Base-by-base conservation (phyloP, 257 asterid genomes). In the Avicennia marina region DNA sequence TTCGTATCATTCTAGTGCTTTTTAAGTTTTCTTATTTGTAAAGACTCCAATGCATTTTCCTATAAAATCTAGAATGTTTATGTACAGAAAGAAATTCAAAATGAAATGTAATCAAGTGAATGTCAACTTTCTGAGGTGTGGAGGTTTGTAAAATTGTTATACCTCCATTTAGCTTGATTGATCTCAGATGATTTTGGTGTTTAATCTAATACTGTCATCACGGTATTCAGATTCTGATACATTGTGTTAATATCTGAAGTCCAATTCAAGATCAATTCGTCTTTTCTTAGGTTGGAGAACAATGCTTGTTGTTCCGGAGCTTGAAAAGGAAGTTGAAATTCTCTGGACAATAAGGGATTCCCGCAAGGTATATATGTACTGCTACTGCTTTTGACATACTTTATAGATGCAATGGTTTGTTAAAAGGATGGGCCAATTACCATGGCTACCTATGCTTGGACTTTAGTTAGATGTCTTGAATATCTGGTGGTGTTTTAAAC, bases 301-400 rank as follows among this genome's bases (percentile, higher is more conserved):
- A 29, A 93, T 93, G 99, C 99, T 93, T 41, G 96, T 89, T 58
- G 97, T 93, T 69, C 99, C 99, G 2, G 99, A 93, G 91, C 96
- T 93, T 46, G 99, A 86, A 81, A 93, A 75, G 66, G 99, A 93
- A 76, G 89, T 84, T 47, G 86, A 81, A 65, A 86, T 84, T 75
- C 95, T 93, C 13, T 86, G 84, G 84, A 65, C 79, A 56, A 64
- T 74, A 54, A 80, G 78, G 78, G 88, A 83, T 59, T 60, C 69
- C 43, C 89, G 97, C 63, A 89, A 84, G 99, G 99, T 93, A 82
- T 60, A 19, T 25, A 32, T 4, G 10, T 36, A 34, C 50, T 19
- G 17, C 51, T 33, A 13, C 43, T 32, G 33, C 12, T 27, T 61
- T 54, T 60, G 20, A 41, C 38, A 24, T 36, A 46, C 29, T 34